Conservation (phyloP, 2,329 filamentous ascomycete genomes). For the Diaporthe destruens region DNA sequence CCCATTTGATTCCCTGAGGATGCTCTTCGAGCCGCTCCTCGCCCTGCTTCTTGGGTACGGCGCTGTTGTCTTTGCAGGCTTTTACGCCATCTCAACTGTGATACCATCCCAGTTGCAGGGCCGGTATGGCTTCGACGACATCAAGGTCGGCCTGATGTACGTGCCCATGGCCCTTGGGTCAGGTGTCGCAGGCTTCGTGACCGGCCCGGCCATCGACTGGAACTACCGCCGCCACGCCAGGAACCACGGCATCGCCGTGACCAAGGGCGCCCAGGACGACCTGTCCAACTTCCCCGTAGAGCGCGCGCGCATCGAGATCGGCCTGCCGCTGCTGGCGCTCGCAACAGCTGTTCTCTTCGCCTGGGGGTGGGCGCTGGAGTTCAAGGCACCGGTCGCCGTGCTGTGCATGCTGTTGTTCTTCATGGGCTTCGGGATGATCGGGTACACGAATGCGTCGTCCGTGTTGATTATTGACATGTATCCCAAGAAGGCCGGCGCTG, state of each 20-base stretch:
- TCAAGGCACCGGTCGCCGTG: conserved; percentile 57
- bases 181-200: conserved; percentile 58
- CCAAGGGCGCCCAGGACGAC: conserved; percentile 64
- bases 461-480: conserved; percentile 69
- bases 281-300: conserved; percentile 65
- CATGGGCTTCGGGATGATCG: conserved; percentile 63
- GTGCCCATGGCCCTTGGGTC: conserved; percentile 64
- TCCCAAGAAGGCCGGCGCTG: conserved; percentile 63
- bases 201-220: conserved; percentile 72
- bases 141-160: conserved; percentile 66
- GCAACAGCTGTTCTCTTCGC: conserved; percentile 59
- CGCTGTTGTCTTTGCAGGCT: conserved; percentile 62
- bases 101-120: conserved; percentile 57
- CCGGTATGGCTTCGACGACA: conserved; percentile 72
- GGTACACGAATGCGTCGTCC: conserved; percentile 66
- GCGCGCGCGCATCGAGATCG: conserved; percentile 61
- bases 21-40: conserved; percentile 86
- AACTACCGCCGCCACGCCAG: conserved; percentile 75
- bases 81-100: conserved; percentile 61
- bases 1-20: conserved; percentile 85
- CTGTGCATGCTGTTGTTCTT: conserved; percentile 61
- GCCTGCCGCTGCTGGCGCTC: conserved; percentile 64
- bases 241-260: conserved; percentile 64
- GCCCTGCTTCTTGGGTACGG: conserved; percentile 59
- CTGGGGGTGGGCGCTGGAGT: conserved; percentile 67